Evolutionary conservation across 257 asterid genomes (phyloP).

Genomic region (Parsonsia alboflavescens): DNA sequence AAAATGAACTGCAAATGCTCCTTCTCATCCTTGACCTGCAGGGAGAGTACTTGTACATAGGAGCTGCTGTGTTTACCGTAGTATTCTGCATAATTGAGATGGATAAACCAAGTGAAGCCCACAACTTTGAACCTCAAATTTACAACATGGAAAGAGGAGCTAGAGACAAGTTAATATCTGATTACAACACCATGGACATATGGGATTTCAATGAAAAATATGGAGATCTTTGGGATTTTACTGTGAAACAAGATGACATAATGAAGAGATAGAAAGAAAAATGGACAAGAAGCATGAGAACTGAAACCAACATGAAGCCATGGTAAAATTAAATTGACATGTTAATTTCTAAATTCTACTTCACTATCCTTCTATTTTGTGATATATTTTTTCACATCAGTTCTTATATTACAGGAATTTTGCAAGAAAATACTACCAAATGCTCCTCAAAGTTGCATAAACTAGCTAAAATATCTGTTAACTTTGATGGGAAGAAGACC

Average conservation of each 20-base stretch:
- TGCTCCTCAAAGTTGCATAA: background rate
- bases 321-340: background rate
- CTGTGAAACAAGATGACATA: conserved; percentile 51
- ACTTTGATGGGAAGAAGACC: background rate
- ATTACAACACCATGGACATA: conserved; percentile 80
- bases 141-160: conserved; percentile 87
- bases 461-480: background rate
- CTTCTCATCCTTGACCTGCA: conserved; percentile 22
- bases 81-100: conserved; percentile 70
- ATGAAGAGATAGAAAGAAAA: conserved; percentile 46
- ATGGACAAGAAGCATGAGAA: background rate
- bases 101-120: conserved; percentile 86
- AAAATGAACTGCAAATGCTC: background rate
- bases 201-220: conserved; percentile 94
- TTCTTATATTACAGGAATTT: background rate
- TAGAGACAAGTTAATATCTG: conserved; percentile 73
- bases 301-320: background rate
- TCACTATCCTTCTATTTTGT: background rate
- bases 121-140: conserved; percentile 88
- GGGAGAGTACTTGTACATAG: conserved; percentile 83
- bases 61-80: conserved; percentile 68
- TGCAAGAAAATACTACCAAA: background rate
- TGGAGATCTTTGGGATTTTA: conserved; percentile 85
- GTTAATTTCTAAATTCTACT: background rate
- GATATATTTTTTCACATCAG: background rate